These are phyloP conservation scores for Sphagnum fallax DNA, from an alignment of 228 moss, liverwort and hornwort genomes.

Conservation along the genomic window DNA sequence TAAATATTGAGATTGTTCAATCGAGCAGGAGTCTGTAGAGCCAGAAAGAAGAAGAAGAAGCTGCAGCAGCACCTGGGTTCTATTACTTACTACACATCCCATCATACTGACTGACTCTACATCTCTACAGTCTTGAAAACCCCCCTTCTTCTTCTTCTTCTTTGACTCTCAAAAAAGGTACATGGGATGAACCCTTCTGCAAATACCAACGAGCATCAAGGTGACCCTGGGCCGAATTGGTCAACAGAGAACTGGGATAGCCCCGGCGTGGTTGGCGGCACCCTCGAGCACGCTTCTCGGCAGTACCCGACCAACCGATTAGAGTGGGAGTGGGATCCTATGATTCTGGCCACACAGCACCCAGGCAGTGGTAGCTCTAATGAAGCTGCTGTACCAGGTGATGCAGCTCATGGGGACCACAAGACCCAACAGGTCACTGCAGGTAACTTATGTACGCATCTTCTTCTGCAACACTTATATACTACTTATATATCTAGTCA, in stretches of 20 bases:
- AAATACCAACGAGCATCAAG: slow-evolving; percentile 94
- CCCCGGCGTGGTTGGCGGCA: slow-evolving; percentile 52
- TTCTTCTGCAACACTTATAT: no score
- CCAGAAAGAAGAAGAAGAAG: no score
- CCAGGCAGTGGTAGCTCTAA: slow-evolving; percentile 46
- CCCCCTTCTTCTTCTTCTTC: no score
- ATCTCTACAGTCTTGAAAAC: no score
- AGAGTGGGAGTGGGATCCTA: slow-evolving; percentile 70
- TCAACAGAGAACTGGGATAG: slow-evolving; percentile 91
- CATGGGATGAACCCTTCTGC: slow-evolving; percentile 99
- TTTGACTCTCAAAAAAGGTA: slow-evolving; percentile 7
- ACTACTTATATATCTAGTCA: no score
- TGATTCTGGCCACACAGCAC: slow-evolving; percentile 52
- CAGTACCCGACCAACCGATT: slow-evolving; percentile 46
- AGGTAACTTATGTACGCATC: slow-evolving; percentile 13
- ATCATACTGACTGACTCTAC: no score
- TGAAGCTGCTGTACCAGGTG: neutral
- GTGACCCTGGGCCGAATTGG: slow-evolving; percentile 67
- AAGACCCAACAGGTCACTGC: slow-evolving; percentile 43
- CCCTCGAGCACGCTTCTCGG: slow-evolving; percentile 72
- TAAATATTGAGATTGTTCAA: no score
- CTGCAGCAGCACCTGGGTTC: no score
- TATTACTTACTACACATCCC: no score
- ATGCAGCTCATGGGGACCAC: slow-evolving; percentile 50
- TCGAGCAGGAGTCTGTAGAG: no score